Percentiles rank a stretch among this genome's conserved stretches.
phyloP scores from a whole-genome alignment of 768 basidiomycete genomes.

The Amyloporia xantha region DNA sequence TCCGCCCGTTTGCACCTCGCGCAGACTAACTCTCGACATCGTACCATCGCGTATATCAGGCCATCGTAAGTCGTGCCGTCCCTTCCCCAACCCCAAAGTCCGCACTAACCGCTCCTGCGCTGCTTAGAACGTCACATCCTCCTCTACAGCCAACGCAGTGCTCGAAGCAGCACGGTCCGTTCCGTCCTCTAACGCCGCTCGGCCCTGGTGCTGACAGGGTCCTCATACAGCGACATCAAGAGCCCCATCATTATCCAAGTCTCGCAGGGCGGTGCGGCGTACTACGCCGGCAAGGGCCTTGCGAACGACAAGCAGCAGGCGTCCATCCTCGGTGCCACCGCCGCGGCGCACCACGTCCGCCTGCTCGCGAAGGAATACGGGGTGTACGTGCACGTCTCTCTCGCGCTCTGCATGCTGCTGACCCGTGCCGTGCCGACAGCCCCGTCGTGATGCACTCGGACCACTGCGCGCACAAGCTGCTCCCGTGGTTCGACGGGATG shows the following conservation, averaged over 20 bases:
- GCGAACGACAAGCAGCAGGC: constrained; percentile 94
- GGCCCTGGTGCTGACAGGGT: background rate
- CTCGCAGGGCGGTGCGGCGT: constrained; percentile 94
- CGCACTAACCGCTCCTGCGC: background rate
- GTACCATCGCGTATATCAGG: constrained; percentile 34
- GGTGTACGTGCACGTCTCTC: constrained; percentile 51
- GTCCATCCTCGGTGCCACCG: constrained; percentile 86
- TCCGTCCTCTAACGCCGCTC: constrained; percentile 1
- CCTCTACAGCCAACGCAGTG: constrained; percentile 89
- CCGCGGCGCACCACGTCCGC: constrained; percentile 89
- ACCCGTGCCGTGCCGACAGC: constrained; percentile 31
- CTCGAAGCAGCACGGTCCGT: constrained; percentile 89
- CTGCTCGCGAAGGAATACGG: constrained; percentile 86
- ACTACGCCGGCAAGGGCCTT: constrained; percentile 95
- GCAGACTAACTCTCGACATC: background rate
- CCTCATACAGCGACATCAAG: constrained; percentile 72
- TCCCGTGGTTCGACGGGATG: constrained; percentile 99
- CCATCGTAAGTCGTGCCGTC: constrained; percentile 54
- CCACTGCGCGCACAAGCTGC: constrained; percentile 96
- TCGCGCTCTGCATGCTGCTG: background rate
- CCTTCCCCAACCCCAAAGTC: background rate
- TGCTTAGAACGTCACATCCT: constrained; percentile 88
- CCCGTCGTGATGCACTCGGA: constrained; percentile 98
- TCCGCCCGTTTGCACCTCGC: background rate
- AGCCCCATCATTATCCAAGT: constrained; percentile 96